Evolutionary conservation across 2,329 filamentous ascomycete genomes (phyloP).

Genomic region (Falciphora oryzae): DNA sequence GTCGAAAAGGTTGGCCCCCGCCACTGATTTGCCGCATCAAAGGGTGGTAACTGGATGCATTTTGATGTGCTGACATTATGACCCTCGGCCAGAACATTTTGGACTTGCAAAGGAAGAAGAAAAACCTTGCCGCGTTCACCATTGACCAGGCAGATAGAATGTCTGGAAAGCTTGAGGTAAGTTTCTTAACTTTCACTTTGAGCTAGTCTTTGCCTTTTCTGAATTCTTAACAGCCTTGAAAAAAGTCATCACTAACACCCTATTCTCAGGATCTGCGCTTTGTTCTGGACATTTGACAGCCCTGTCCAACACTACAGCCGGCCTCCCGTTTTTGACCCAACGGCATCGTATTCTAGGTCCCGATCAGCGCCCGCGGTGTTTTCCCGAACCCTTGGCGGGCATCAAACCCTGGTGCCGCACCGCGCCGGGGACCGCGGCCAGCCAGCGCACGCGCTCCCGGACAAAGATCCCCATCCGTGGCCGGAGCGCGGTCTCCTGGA

Average conservation of each 20-base stretch:
- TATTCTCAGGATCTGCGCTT: not conserved
- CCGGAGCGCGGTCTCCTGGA: constrained; percentile 42
- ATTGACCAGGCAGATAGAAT: not conserved
- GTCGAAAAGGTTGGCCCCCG: constrained; percentile 36
- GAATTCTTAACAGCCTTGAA: not conserved
- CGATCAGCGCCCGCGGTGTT: too few species aligned
- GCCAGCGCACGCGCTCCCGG: constrained; percentile 32
- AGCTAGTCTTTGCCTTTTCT: too few species aligned
- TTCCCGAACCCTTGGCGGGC: too few species aligned
- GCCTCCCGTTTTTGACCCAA: too few species aligned
- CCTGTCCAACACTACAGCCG: too few species aligned
- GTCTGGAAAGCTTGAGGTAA: constrained; percentile 1
- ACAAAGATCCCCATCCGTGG: constrained; percentile 39
- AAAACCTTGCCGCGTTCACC: not conserved
- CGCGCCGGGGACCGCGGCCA: too few species aligned
- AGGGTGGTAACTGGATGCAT: too few species aligned
- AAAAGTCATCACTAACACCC: not conserved
- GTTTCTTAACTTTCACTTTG: too few species aligned
- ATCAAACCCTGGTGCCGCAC: too few species aligned
- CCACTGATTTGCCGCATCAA: not conserved
- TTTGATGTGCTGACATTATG: not conserved
- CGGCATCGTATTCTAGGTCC: too few species aligned
- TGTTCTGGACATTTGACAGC: too few species aligned
- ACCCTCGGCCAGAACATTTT: not conserved
- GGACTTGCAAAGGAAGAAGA: constrained; percentile 3